Base-by-base conservation (phyloP, 2,329 filamentous ascomycete species). In the Trichoderma sp. region DNA sequence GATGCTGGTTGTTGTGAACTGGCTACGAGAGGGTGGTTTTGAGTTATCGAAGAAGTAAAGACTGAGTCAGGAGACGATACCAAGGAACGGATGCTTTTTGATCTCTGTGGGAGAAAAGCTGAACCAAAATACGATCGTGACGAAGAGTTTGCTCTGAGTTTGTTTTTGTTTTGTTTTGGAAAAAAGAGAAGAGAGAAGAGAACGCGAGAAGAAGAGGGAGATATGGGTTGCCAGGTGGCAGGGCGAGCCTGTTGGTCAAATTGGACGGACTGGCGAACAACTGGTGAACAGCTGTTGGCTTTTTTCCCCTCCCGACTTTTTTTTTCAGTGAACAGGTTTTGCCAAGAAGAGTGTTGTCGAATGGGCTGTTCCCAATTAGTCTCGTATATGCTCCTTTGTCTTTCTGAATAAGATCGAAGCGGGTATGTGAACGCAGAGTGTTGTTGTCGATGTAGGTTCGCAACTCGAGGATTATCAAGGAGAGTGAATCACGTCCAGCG, bases 401-500 rank as follows among this genome's bases (percentile, higher is more conserved):
- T 43, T 26, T 43, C 12, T 12, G n/a, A 23, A 17, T 36, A 15
- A 13, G 12, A 12, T 34, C 36, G n/a, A 58, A 17, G 26, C 32
- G 32, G n/a, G 11, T n/a, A 28, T 34, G 39, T n/a, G 15, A 61
- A 20, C 7, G 66, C 43, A 30, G 57, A 69, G 57, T 53, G 57
- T 62, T 17, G 57, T 68, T 20, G 55, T 67, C 43, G 70, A 70
- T 39, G 15, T 23, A 17, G 26, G 43, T 28, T 55, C 34, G 53
- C 65, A 71, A 26, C 57, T 66, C 36, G 63, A 69, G 13, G 39
- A 53, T 69, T 34, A 62, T 39, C 66, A 61, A 20, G 66, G 39
- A 17, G 57, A 55, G 71, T 71, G 71, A 72, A 72, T 72, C 72
- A 73, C 72, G 72, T 68, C 72, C 72, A 73, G 72, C 72, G 68